Base-by-base conservation (phyloP, 2,329 filamentous ascomycete species). In the Colletotrichum tofieldiae region DNA sequence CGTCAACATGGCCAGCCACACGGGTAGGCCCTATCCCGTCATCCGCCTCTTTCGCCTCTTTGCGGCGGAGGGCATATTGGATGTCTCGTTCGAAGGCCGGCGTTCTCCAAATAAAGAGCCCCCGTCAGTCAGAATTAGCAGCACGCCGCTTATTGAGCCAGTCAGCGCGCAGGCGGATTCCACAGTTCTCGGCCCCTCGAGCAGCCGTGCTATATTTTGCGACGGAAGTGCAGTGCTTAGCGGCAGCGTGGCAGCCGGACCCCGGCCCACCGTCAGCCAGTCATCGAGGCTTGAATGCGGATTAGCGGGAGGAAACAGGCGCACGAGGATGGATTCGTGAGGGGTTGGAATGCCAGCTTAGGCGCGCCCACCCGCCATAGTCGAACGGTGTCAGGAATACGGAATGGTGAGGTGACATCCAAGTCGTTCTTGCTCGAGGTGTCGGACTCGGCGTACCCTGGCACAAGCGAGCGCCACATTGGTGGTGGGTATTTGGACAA, bases 311-410 rank as follows among this genome's bases (percentile, higher is more conserved):
- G 16, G 32, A 45, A 51, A 59, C 18, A 60, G 70, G 54, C 66
- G 70, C 65, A 72, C 54, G 20, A 35, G 54, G 37, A 63, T 65
- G 60, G 63, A 55, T 64, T 39, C 32, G 45, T 51, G 56, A 54
- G 58, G 70, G 54, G 47, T 68, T 35, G 54, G 54, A 41, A 12
- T 56, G 71, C n/a, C 43, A 54, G 43, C 61, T 61, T 73, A 73
- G 71, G 56, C 71, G 71, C 71, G 71, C 61, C 71, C 71, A 71
- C 62, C 61, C 71, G 71, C 67, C 47, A 67, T 39, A 47, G 37
- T 23, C 35, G n/a, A 69, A 60, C 43, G 37, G 39, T 20, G 3
- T 41, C 26, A 49, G 59, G 11, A 37, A 55, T 60, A 65, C 47
- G 59, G 65, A 60, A 70, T 49, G 39, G 55, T 29, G 55, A 60